phyloP scores from a whole-genome alignment of 1,284 basidiomycete species.

The Trichosporon ovoides region DNA sequence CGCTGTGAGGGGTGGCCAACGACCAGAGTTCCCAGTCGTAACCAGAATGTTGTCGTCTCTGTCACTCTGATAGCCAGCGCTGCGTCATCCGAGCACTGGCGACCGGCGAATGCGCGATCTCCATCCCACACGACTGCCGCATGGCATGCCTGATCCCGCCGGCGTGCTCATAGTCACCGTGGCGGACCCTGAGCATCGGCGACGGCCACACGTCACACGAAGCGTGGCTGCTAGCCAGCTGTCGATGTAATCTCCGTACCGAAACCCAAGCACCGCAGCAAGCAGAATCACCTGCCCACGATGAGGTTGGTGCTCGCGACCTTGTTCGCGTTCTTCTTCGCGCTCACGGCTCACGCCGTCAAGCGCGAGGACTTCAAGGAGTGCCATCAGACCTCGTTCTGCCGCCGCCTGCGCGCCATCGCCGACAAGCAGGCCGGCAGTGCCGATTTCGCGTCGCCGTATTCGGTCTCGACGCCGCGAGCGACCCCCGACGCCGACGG shows the following conservation, averaged over 20 bases:
- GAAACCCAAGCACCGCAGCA: not conserved
- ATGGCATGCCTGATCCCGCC: too few relatives aligned
- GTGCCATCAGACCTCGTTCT: conserved; percentile 84
- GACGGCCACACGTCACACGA: not conserved
- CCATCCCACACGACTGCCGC: too few relatives aligned
- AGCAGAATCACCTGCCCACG: not conserved
- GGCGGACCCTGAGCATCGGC: too few relatives aligned
- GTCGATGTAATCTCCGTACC: not conserved
- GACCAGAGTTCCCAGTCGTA: not conserved
- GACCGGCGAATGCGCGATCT: too few relatives aligned
- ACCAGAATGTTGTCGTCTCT: too few relatives aligned
- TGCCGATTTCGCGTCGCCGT: conserved; percentile 73
- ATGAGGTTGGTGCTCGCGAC: conserved; percentile 15
- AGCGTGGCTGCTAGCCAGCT: not conserved
- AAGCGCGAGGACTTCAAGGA: conserved; percentile 79
- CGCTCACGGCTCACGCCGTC: conserved; percentile 35
- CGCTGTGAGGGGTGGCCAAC: not conserved
- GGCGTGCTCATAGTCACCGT: too few relatives aligned
- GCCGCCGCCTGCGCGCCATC: conserved; percentile 76
- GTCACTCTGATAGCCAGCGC: too few relatives aligned
- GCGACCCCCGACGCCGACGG: conserved; percentile 50
- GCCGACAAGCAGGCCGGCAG: conserved; percentile 59
- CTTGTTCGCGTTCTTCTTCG: conserved; percentile 10
- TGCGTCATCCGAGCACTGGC: too few relatives aligned
- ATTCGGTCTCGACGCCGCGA: conserved; percentile 61